phyloP scores from a whole-genome alignment of 1,139 yeast species.

The Suhomyces kunorum region DNA sequence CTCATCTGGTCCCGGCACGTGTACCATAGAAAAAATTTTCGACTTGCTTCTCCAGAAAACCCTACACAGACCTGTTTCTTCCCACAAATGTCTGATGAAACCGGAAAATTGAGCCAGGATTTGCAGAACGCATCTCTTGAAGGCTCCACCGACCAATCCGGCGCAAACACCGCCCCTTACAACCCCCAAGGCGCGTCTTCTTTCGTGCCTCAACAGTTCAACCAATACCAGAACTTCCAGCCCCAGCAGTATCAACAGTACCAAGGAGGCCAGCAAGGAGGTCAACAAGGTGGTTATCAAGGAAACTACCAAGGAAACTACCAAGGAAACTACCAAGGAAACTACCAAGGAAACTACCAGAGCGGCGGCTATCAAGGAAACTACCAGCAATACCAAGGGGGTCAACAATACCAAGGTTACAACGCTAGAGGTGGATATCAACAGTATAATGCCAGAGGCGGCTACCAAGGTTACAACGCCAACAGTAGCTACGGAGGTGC shows the following conservation, averaged over 20 bases:
- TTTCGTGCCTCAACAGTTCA: constrained; percentile 42
- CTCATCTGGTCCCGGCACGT: constrained; percentile 6
- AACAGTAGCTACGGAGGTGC: constrained; percentile 24
- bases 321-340: constrained; percentile 5
- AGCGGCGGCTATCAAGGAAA: constrained; percentile 22
- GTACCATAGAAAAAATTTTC: constrained; percentile 7
- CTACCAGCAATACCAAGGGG: constrained; percentile 16
- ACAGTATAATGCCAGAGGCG: constrained; percentile 22
- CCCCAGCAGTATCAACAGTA: constrained; percentile 17
- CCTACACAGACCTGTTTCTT: not conserved
- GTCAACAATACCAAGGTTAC: constrained; percentile 26
- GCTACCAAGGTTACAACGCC: constrained; percentile 31
- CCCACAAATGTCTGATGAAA: constrained; percentile 47
- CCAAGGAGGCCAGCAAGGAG: constrained; percentile 9
- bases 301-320: constrained; percentile 11
- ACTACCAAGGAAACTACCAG: constrained; percentile 18
- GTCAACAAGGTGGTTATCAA: constrained; percentile 14
- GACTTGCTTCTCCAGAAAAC: not conserved
- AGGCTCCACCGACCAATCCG: constrained; percentile 29
- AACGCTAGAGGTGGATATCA: constrained; percentile 22
- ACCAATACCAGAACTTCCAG: constrained; percentile 12
- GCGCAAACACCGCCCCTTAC: constrained; percentile 32
- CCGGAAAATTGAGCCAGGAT: constrained; percentile 53
- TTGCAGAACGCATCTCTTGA: constrained; percentile 50
- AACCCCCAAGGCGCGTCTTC: constrained; percentile 30